Conservation (phyloP, 106 monocot genomes). For the Posidonia australis region DNA sequence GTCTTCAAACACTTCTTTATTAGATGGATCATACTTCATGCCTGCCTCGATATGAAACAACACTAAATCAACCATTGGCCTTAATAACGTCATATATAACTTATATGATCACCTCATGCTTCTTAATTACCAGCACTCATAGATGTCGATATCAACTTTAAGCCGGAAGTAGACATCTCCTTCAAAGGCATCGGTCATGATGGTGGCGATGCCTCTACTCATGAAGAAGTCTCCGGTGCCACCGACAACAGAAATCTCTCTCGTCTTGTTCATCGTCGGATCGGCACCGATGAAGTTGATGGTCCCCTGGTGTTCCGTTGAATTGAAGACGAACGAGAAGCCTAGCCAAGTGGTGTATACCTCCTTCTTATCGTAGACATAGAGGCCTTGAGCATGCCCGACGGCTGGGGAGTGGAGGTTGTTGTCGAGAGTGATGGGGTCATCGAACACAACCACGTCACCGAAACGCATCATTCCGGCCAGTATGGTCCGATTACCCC, state of each 20-base stretch:
- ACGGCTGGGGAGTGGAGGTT: slow-evolving; percentile 30
- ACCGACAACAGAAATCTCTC: slow-evolving; percentile 35
- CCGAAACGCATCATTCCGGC: slow-evolving; percentile 19
- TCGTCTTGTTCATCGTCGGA: slow-evolving; percentile 23
- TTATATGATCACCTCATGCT: no score
- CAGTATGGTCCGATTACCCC: slow-evolving; percentile 24
- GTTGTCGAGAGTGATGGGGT: slow-evolving; percentile 41
- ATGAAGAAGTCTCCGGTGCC: slow-evolving; percentile 61
- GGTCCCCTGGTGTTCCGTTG: slow-evolving; percentile 29
- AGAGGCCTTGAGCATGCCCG: slow-evolving; percentile 45
- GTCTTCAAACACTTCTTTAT: no score
- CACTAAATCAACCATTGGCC: no score
- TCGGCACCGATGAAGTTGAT: slow-evolving; percentile 35
- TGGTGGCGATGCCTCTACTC: slow-evolving; percentile 34
- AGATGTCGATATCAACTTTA: slow-evolving; percentile 32
- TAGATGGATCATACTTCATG: no score
- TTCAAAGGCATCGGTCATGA: slow-evolving; percentile 34
- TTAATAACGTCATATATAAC: no score
- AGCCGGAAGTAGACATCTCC: slow-evolving; percentile 40
- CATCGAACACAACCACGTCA: slow-evolving; percentile 15
- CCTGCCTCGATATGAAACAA: no score
- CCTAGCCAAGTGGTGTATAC: slow-evolving; percentile 30
- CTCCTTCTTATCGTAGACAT: slow-evolving; percentile 35
- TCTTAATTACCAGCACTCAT: slow-evolving; percentile 38
- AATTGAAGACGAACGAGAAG: slow-evolving; percentile 17